Evolutionary conservation across 176 grass and related monocot genomes (phyloP), one percentile per base, ranked within the genome.

Genomic region (Musa beccarii): DNA sequence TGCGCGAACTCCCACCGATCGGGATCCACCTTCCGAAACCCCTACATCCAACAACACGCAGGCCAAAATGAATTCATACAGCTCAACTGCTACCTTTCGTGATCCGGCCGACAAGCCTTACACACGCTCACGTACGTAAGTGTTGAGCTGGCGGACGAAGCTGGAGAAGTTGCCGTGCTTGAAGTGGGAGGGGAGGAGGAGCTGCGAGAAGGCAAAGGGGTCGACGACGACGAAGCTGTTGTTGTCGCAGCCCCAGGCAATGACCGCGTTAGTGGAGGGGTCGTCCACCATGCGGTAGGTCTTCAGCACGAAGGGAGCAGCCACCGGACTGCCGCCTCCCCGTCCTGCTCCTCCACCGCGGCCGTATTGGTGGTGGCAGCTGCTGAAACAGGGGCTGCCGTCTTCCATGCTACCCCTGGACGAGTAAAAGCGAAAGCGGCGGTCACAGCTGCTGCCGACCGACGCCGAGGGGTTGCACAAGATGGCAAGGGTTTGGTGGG

Each of bases 101-200:
- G 34, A 43, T 43, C 34, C 34, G 34, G 4, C 34, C 34, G 34
- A 43, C 34, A 43, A 43, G 34, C 4, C 34, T 43, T 6, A 43
- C 34, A 43, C 34, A 43, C 34, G 34, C 34, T 43, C 34, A 77
- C 81, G 26, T 50, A 96, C 93, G 25, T 96, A 96, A 53, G 93
- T 92, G 76, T 98, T 98, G 82, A 98, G 94, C 84, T 98, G 90
- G 0, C 94, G 71, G 11, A 98, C 86, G 82, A 98, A 98, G 90
- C 88, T 93, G 63, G 87, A 93, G 88, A 98, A 98, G 80, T 98
- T 98, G 66, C 75, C 79, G 83, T 93, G 90, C 88, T 98, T 98
- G 80, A 98, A 98, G 83, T 98, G 86, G 0, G 88, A 59, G 9
- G 94, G 90, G 12, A 98, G 88, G 17, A 98, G 82, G 34, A 80